phyloP scores from a whole-genome alignment of 2,329 filamentous ascomycete genomes.

The Scedosporium boydii region DNA sequence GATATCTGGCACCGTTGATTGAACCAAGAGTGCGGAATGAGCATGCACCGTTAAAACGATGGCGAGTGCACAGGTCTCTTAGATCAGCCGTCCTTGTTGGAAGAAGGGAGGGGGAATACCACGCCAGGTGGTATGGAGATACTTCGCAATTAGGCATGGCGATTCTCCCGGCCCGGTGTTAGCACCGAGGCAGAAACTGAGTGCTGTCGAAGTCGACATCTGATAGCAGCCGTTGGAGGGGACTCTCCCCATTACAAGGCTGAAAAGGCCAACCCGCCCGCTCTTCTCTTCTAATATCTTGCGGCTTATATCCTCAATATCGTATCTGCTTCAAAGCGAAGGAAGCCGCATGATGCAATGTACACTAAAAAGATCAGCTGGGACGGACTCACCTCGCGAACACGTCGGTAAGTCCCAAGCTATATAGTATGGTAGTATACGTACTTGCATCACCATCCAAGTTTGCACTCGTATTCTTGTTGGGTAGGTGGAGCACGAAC shows the following conservation, averaged over 20 bases:
- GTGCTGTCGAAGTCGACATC: too few relatives aligned
- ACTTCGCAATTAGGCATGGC: neutral
- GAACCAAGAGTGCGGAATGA: too few relatives aligned
- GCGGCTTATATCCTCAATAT: neutral
- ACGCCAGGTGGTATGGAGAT: neutral
- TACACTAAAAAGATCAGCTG: neutral
- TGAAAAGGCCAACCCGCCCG: neutral
- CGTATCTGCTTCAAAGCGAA: neutral
- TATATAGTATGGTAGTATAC: neutral
- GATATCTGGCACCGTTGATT: too few relatives aligned
- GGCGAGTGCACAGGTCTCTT: too few relatives aligned
- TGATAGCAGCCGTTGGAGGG: neutral
- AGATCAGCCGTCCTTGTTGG: neutral
- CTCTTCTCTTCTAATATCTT: neutral
- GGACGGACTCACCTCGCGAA: neutral
- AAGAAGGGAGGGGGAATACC: neutral
- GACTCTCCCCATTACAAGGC: too few relatives aligned
- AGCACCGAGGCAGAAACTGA: neutral
- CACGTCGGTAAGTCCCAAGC: neutral
- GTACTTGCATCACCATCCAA: neutral
- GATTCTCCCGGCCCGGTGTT: neutral
- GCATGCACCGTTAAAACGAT: too few relatives aligned
- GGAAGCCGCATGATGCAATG: neutral
- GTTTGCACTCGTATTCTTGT: neutral
- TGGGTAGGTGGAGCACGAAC: neutral